These are phyloP conservation scores for Boletus speciosus DNA, from an alignment of 768 basidiomycete genomes.

Conservation along the genomic window DNA sequence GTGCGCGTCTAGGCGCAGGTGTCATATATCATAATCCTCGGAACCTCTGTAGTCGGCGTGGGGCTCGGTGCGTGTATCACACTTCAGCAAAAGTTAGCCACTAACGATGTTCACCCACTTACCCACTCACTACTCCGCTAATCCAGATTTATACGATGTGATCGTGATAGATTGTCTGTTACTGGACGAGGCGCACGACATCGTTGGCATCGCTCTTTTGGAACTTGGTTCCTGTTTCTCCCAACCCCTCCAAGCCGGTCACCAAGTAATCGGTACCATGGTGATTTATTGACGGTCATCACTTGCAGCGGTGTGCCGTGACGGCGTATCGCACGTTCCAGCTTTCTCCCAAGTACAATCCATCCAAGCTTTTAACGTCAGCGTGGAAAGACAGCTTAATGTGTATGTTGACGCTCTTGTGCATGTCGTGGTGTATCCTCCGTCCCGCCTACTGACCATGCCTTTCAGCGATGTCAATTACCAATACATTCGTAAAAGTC, in stretches of 20 bases:
- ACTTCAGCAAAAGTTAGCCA: background rate
- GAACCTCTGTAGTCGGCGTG: too few relatives aligned
- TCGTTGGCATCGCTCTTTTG: background rate
- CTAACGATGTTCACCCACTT: background rate
- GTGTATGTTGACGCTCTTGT: background rate
- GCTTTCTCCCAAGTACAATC: background rate
- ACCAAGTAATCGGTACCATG: too few relatives aligned
- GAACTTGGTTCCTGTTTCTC: background rate
- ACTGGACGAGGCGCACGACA: background rate
- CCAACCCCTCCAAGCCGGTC: too few relatives aligned
- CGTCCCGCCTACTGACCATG: too few relatives aligned
- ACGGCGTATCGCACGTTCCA: background rate
- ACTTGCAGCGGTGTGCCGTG: background rate
- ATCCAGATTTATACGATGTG: background rate
- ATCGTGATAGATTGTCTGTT: background rate
- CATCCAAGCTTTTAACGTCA: background rate
- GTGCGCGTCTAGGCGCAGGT: background rate
- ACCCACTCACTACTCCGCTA: background rate
- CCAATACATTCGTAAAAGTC: background rate
- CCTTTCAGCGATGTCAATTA: background rate
- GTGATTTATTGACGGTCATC: background rate
- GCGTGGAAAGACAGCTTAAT: background rate
- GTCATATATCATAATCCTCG: background rate
- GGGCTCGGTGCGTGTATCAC: background rate
- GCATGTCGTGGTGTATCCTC: background rate